Percentiles rank a stretch among this genome's conserved stretches.
Evolutionary conservation across 2,329 filamentous ascomycete species (phyloP).

Genomic region (Penicillium sp.): DNA sequence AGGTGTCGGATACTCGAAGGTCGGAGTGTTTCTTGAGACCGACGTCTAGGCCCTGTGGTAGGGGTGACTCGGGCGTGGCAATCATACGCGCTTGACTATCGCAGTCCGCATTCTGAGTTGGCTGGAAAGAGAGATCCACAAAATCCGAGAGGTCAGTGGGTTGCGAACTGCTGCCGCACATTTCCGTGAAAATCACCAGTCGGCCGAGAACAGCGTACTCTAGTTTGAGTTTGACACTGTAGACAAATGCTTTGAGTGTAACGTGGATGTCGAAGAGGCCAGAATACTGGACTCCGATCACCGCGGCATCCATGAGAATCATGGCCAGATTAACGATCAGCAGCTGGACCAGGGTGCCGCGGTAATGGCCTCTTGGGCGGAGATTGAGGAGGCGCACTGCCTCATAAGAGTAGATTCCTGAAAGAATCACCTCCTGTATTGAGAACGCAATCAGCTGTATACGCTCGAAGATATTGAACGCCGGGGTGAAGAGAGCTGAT

Average conservation of each 20-base stretch:
- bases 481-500: constrained; percentile 24
- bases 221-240: constrained; percentile 49
- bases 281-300: constrained; percentile 43
- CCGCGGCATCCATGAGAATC: constrained; percentile 44
- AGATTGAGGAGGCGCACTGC: constrained; percentile 50
- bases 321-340: constrained; percentile 48
- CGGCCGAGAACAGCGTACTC: constrained; percentile 47
- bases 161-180: constrained; percentile 12
- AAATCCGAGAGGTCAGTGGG: constrained; percentile 25
- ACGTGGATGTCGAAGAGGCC: constrained; percentile 45
- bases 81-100: constrained; percentile 14
- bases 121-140: constrained; percentile 22
- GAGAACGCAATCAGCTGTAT: constrained; percentile 56
- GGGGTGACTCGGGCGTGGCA: constrained; percentile 3
- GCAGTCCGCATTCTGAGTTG: constrained; percentile 11
- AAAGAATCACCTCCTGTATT: constrained; percentile 54
- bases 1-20: constrained; percentile 6
- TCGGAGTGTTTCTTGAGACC: constrained; percentile 17
- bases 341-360: constrained; percentile 45
- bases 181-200: constrained; percentile 31
- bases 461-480: constrained; percentile 50
- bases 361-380: constrained; percentile 39
- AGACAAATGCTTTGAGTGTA: constrained; percentile 44
- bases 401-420: constrained; percentile 52
- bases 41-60: not conserved